Base-by-base conservation (phyloP, 306 rosid species). In the Cicer judaicum region DNA sequence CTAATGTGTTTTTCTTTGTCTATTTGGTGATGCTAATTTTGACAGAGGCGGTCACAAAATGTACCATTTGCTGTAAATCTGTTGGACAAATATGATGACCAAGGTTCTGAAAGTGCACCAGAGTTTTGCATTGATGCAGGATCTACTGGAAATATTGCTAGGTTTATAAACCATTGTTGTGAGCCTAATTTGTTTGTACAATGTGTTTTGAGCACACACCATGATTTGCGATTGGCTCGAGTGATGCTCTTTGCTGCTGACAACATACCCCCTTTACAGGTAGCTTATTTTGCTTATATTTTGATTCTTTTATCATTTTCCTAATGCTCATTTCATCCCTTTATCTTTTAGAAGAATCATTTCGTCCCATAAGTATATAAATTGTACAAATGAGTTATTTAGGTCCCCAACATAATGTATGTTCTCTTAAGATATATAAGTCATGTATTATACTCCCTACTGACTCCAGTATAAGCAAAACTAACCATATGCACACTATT, bases 261-360 rank as follows among this genome's bases (percentile, higher is more conserved):
- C 87, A 89, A 94, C 84, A 92, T 94, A 68, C 97, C 96, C 38
- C 99, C 99, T 21, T 43, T 95, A 81, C 96, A 94, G 98, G 98
- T 94, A 60, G 38, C 55, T 70, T 38, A n/a, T 57, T 62, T 65
- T 34, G 65, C 36, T 14, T 21, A 11, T 6, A 1, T 0, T 59
- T 24, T 29, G 10, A 6, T 29, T 60, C 43, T 16, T 12, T 13
- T 11, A 29, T 56, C 14, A 10, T 10, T 19, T 4, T 21, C 2
- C 39, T 24, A 56, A 10, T 56, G 8, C 14, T 56, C 63, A 5
- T 56, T 56, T 21, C 11, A 7, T 10, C 24, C n/a, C 8, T 21
- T 56, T 56, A 56, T 11, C 43, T 24, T 57, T 34, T 34, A 59
- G 2, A 12, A 7, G 2, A 60, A 60, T 34, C 9, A 13, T 34